phyloP scores from a whole-genome alignment of 768 basidiomycete genomes.

The Mrakia frigida region DNA sequence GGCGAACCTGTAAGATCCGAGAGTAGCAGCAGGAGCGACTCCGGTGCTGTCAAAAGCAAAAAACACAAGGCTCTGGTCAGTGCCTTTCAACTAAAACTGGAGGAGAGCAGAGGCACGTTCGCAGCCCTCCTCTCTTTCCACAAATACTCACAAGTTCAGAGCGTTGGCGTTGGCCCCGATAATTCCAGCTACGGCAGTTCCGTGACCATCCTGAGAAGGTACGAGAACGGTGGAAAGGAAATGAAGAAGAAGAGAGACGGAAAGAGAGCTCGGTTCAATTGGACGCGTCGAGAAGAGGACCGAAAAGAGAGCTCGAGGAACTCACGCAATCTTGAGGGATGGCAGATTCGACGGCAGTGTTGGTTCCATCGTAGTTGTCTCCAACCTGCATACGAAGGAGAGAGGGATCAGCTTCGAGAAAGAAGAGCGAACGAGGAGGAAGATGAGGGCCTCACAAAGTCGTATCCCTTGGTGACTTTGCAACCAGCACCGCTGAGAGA shows the following conservation, averaged over 20 bases:
- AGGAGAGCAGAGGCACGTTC: background rate
- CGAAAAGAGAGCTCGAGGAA: background rate
- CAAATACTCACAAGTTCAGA: constrained; percentile 4
- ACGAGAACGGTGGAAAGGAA: too few relatives aligned
- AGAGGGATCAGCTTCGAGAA: background rate
- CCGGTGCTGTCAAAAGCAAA: constrained; percentile 56
- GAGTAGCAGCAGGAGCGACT: constrained; percentile 59
- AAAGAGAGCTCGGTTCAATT: background rate
- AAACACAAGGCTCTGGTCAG: constrained; percentile 13
- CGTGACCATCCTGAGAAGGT: constrained; percentile 35
- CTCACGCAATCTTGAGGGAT: constrained; percentile 42
- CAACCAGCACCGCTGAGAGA: background rate
- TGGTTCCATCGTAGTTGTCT: constrained; percentile 23
- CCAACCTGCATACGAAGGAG: background rate
- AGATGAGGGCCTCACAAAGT: constrained; percentile 14
- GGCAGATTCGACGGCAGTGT: constrained; percentile 35
- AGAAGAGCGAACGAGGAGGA: background rate
- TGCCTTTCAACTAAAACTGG: background rate
- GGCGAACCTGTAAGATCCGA: constrained; percentile 41
- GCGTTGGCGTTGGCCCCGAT: constrained; percentile 50
- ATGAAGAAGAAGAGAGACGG: background rate
- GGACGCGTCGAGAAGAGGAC: background rate
- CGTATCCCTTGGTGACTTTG: constrained; percentile 19
- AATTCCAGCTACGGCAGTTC: constrained; percentile 51
- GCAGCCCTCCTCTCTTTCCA: too few relatives aligned